phyloP scores from a whole-genome alignment of 352 stramenopile species.

The Pythium coloratum region DNA sequence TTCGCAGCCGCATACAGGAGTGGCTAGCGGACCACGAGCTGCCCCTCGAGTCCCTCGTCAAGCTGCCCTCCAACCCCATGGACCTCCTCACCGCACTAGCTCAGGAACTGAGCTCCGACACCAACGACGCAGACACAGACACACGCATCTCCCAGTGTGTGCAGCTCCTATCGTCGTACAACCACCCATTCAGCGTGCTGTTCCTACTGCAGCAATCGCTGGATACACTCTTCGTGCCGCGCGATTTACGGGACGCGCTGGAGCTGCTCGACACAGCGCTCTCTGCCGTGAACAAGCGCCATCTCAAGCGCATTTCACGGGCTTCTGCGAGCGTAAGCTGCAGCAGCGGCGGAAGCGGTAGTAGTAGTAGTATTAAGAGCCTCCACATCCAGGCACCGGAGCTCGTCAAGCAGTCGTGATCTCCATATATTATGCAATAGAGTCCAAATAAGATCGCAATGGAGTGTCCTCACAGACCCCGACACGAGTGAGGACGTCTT shows the following conservation, averaged over 20 bases:
- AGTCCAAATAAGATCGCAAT: not conserved
- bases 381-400: constrained; percentile 5
- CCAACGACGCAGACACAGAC: not conserved
- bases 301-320: constrained; percentile 1
- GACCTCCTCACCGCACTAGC: constrained; percentile 15
- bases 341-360: not conserved
- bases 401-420: not conserved
- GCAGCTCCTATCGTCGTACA: constrained; percentile 2
- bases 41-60: not conserved
- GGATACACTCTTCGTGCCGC: constrained; percentile 21
- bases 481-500: no score
- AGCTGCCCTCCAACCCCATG: constrained; percentile 3
- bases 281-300: not conserved
- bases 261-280: constrained; percentile 23
- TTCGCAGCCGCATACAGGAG: constrained; percentile 2
- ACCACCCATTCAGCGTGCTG: constrained; percentile 17
- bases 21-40: not conserved
- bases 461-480: no score
- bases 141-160: constrained; percentile 1
- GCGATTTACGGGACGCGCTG: constrained; percentile 19
- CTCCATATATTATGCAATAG: not conserved
- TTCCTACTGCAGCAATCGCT: constrained; percentile 30
- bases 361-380: constrained; percentile 3
- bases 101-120: not conserved
- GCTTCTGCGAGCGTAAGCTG: not conserved